Evolutionary conservation across 352 stramenopile genomes (phyloP).

Genomic region (Paralagenidium karlingii): DNA sequence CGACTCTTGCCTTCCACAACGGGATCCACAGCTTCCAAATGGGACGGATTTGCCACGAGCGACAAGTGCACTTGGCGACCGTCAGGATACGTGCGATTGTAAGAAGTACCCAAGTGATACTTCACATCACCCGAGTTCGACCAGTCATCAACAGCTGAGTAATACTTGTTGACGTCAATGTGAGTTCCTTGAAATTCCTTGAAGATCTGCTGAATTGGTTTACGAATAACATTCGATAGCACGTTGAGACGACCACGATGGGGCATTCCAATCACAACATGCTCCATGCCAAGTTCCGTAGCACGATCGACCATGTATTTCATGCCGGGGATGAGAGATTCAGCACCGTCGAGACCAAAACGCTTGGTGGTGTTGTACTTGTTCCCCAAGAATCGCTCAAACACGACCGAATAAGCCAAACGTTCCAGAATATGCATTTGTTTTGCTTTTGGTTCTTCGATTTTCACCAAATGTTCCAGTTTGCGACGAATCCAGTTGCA

Average conservation of each 20-base stretch:
- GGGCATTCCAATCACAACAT: constrained; percentile 97
- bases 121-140: constrained; percentile 94
- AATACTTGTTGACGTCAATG: constrained; percentile 88
- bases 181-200: constrained; percentile 94
- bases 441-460: constrained; percentile 82
- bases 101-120: constrained; percentile 97
- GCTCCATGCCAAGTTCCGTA: constrained; percentile 90
- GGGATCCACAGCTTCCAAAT: constrained; percentile 95
- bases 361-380: constrained; percentile 99
- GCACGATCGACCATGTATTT: constrained; percentile 95
- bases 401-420: constrained; percentile 96
- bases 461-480: constrained; percentile 61
- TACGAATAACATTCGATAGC: constrained; percentile 96
- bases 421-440: constrained; percentile 95
- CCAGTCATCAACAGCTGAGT: constrained; percentile 79
- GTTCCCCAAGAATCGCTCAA: constrained; percentile 95
- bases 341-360: constrained; percentile 94
- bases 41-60: constrained; percentile 94
- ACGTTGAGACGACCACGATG: constrained; percentile 96
- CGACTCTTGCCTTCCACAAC: constrained; percentile 92
- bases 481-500: constrained; percentile 97
- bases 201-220: constrained; percentile 97
- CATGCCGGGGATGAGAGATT: constrained; percentile 91
- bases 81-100: constrained; percentile 93
- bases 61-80: constrained; percentile 90